A percentile compares a stretch with the other conserved stretches of the same genome.
Evolutionary conservation across 108 stramenopile genomes (phyloP).

Genomic region (Tribonema minus): DNA sequence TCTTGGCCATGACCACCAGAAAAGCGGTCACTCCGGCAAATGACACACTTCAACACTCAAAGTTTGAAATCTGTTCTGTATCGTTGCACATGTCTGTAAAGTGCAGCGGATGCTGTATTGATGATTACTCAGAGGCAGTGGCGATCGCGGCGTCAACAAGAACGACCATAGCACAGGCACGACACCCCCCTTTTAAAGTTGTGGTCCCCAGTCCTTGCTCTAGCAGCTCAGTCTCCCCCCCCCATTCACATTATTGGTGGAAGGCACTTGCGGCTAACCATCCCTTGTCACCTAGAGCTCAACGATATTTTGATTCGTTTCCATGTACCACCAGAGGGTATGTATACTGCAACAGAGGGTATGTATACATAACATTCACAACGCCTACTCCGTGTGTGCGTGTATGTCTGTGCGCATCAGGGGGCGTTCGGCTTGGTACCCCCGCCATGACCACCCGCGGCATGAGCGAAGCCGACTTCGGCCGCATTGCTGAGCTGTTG

Average conservation of each 20-base stretch:
- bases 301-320: too few relatives aligned
- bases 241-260: neutral
- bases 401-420: too few relatives aligned
- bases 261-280: neutral
- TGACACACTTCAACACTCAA: too few relatives aligned
- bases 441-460: conserved; percentile 57
- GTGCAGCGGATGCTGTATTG: too few relatives aligned
- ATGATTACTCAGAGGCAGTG: too few relatives aligned
- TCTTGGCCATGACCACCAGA: conserved; percentile 49
- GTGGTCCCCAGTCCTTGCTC: neutral
- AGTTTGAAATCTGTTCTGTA: too few relatives aligned
- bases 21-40: conserved; percentile 37
- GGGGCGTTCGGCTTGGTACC: conserved; percentile 46
- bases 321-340: too few relatives aligned
- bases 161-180: neutral
- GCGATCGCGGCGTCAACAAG: too few relatives aligned
- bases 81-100: too few relatives aligned
- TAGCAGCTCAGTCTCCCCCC: neutral
- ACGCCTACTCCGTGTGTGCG: too few relatives aligned
- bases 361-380: too few relatives aligned
- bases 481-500: conserved; percentile 32
- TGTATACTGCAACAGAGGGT: neutral
- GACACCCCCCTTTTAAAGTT: neutral
- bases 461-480: conserved; percentile 42
- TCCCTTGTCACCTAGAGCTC: too few relatives aligned